Evolutionary conservation across 2,329 filamentous ascomycete species (phyloP).

Genomic region (Spiromastix sp.): DNA sequence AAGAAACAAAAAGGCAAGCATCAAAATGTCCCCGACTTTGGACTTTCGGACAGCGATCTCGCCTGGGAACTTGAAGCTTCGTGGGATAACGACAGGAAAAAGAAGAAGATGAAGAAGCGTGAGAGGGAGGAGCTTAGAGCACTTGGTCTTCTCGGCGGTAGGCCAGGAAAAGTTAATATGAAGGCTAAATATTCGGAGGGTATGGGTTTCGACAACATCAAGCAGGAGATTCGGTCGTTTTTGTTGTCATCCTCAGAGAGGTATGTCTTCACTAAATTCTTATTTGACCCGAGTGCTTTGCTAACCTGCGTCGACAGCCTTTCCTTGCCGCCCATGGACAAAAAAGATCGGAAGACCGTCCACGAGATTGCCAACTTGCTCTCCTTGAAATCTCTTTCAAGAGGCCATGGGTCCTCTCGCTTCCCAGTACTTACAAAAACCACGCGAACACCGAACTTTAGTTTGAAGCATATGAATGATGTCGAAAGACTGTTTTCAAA

Average conservation of each 20-base stretch:
- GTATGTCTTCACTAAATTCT: slow-evolving; percentile 37
- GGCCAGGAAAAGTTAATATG: slow-evolving; percentile 47
- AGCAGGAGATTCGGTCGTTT: slow-evolving; percentile 62
- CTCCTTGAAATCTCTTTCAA: slow-evolving; percentile 73
- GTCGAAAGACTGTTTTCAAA: slow-evolving; percentile 31
- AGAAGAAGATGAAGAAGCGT: slow-evolving; percentile 60
- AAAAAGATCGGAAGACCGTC: slow-evolving; percentile 62
- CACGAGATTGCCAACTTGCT: slow-evolving; percentile 70
- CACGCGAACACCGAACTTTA: slow-evolving; percentile 51
- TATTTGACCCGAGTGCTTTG: slow-evolving; percentile 2
- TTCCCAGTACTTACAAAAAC: slow-evolving; percentile 73
- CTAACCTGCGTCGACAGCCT: slow-evolving; percentile 40
- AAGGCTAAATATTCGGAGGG: slow-evolving; percentile 62
- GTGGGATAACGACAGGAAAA: slow-evolving; percentile 58
- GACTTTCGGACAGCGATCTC: slow-evolving; percentile 57
- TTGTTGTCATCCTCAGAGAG: slow-evolving; percentile 52
- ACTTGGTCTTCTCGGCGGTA: slow-evolving; percentile 53
- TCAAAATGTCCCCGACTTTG: slow-evolving; percentile 39
- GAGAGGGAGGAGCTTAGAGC: slow-evolving; percentile 59
- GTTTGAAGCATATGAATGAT: slow-evolving; percentile 42
- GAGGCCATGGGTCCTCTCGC: slow-evolving; percentile 60
- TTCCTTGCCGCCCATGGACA: slow-evolving; percentile 73
- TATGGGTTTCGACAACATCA: slow-evolving; percentile 60
- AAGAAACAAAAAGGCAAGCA: slow-evolving; percentile 52
- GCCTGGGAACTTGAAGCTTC: slow-evolving; percentile 48